A percentile compares a stretch with the other conserved stretches of the same genome.
These are phyloP conservation scores for Cryphonectria japonica DNA, from an alignment of 2,329 filamentous ascomycete species.

Conservation along the genomic window DNA sequence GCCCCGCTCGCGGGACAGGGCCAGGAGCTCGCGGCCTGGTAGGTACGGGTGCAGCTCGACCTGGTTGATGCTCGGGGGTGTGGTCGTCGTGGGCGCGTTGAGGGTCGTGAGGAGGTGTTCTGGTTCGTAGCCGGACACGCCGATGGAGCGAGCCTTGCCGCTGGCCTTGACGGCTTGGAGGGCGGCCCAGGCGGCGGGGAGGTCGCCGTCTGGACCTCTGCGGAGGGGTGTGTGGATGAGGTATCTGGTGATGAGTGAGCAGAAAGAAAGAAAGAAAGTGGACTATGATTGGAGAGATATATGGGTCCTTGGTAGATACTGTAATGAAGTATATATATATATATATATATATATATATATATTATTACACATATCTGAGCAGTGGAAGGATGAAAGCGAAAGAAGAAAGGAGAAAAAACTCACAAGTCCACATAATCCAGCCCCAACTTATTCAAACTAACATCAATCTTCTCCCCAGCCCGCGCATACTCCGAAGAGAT, in stretches of 20 bases:
- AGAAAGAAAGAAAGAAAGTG: too few relatives aligned
- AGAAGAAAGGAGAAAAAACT: conserved; percentile 27
- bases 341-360: too few relatives aligned
- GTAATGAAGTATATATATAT: too few relatives aligned
- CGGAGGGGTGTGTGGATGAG: conserved; percentile 23
- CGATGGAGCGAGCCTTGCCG: conserved; percentile 67
- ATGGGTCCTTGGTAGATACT: too few relatives aligned
- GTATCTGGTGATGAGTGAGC: conserved; percentile 36
- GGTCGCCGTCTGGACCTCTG: conserved; percentile 38
- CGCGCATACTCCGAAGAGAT: conserved; percentile 34
- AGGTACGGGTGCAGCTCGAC: conserved; percentile 75
- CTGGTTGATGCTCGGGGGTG: conserved; percentile 71
- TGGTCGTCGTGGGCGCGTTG: conserved; percentile 46
- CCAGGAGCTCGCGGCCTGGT: conserved; percentile 55
- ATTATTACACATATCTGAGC: too few relatives aligned
- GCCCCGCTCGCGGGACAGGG: conserved; percentile 44
- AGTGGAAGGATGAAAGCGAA: too few relatives aligned
- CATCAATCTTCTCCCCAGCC: conserved; percentile 38
- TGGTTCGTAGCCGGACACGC: conserved; percentile 71
- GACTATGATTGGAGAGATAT: too few relatives aligned
- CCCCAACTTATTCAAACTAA: conserved; percentile 63
- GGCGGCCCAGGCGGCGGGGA: conserved; percentile 60
- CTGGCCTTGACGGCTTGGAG: conserved; percentile 66
- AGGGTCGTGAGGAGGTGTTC: conserved; percentile 55
- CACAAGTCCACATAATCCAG: conserved; percentile 70